Conservation (phyloP, 1,139 yeast genomes). For the Petasospora rhodanensis region DNA sequence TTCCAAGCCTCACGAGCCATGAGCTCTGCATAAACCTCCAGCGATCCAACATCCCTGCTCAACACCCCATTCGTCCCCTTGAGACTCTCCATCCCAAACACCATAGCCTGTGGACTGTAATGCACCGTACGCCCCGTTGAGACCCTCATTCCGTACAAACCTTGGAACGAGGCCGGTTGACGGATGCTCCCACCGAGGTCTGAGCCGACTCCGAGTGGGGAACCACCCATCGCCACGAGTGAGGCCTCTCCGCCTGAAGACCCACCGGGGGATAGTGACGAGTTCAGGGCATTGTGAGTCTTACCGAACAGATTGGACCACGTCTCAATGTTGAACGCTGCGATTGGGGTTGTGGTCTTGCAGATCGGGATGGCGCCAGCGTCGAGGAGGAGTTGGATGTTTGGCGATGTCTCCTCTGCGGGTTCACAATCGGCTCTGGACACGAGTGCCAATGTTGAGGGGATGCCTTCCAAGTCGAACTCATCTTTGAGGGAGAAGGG, state of each 20-base stretch:
- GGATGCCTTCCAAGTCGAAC: constrained; percentile 41
- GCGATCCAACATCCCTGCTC: constrained; percentile 57
- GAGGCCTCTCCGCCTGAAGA: constrained; percentile 65
- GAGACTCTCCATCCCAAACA: constrained; percentile 53
- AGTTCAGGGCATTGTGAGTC: constrained; percentile 45
- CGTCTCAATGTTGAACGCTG: constrained; percentile 52
- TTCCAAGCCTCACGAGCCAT: constrained; percentile 51
- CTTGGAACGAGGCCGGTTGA: constrained; percentile 51
- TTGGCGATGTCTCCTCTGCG: constrained; percentile 31
- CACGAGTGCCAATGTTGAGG: constrained; percentile 41
- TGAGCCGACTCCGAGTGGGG: constrained; percentile 55
- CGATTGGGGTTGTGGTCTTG: constrained; percentile 57
- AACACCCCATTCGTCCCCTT: constrained; percentile 56
- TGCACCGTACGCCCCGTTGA: constrained; percentile 47
- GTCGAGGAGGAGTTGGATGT: constrained; percentile 37
- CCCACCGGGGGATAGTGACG: constrained; percentile 47
- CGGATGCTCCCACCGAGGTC: constrained; percentile 65
- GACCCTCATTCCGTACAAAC: constrained; percentile 53
- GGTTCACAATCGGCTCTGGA: constrained; percentile 36
- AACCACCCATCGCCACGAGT: constrained; percentile 45
- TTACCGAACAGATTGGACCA: constrained; percentile 42
- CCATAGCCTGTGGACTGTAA: constrained; percentile 43
- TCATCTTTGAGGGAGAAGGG: constrained; percentile 59
- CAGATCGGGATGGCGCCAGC: constrained; percentile 53
- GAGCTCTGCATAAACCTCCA: constrained; percentile 54